phyloP scores from a whole-genome alignment of 306 rosid species.

The Macrotyloma uniflorum region DNA sequence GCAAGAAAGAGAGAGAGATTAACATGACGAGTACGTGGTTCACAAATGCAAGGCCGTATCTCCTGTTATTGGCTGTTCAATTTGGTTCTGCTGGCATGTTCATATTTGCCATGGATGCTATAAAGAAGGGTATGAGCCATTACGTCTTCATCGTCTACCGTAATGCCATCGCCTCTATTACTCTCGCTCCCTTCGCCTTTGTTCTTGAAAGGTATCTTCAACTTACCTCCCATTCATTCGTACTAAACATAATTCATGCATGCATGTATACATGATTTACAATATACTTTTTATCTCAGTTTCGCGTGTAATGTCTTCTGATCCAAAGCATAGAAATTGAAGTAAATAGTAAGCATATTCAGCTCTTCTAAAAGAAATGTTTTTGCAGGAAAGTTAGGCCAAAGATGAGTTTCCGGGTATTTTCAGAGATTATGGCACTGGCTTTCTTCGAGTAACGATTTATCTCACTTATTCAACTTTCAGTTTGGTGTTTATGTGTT shows the following conservation, averaged over 20 bases:
- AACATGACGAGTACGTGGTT: constrained; percentile 21
- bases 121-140: constrained; percentile 66
- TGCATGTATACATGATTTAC: neutral
- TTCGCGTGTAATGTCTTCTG: too few relatives aligned
- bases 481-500: neutral
- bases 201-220: constrained; percentile 42
- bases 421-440: constrained; percentile 63
- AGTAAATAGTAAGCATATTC: neutral
- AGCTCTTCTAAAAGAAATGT: neutral
- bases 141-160: constrained; percentile 55
- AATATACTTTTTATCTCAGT: too few relatives aligned
- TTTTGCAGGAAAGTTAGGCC: constrained; percentile 81
- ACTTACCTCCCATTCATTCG: neutral
- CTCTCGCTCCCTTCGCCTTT: constrained; percentile 51
- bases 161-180: constrained; percentile 41
- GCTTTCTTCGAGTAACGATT: constrained; percentile 81
- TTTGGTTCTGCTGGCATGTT: constrained; percentile 89
- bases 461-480: neutral
- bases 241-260: constrained; percentile 2
- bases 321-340: too few relatives aligned
- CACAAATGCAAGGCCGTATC: constrained; percentile 59
- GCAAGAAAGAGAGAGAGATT: neutral
- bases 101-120: constrained; percentile 53
- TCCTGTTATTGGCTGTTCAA: constrained; percentile 65
- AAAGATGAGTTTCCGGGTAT: constrained; percentile 62